Base-by-base conservation (phyloP, 306 rosid genomes). In the Cicer chorassanicum region DNA sequence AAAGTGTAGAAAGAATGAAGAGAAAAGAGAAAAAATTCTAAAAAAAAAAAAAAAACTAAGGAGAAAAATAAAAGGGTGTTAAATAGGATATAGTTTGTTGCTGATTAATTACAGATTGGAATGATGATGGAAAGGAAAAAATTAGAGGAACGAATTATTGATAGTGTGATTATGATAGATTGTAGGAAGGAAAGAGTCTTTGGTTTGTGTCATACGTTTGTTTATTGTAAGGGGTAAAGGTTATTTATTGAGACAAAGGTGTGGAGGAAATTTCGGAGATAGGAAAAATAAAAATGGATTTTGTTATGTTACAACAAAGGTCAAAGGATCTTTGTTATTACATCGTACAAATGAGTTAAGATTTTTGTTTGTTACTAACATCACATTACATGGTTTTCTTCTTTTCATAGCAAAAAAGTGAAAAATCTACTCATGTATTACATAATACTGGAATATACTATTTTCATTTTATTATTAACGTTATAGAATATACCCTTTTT, bases 31-130 rank as follows among this genome's bases (percentile, higher is more conserved):
- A 59, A 82, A 76, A 60, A 62, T 44, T 76, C 68, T 57, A 76
- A 77, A 76, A 80, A 34, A 76, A 80, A 34, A 76, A 77, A 80
- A 34, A 80, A 68, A 59, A 57, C 50, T 48, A 50, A 56, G 21
- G 62, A 66, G 13, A 65, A 60, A 83, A 72, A 41, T 56, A 2
- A 19, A 68, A 60, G 68, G 51, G 66, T 72, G 86, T 56, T 68
- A 40, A 68, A 72, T 70, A 72, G 73, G 73, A 66, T 41, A 73
- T 65, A 43, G 61, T 70, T 55, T 60, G 65, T 72, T 60, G 65
- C 69, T 65, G 71, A 21, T 74, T 45, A 54, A n/a, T 18, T 41
- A 84, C 88, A 87, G 89, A 65, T 70, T 76, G 86, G 90, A 89
- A 53, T 81, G 87, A 71, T 68, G 78, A 79, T 49, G 84, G 62